phyloP scores from a whole-genome alignment of 106 monocot species.

The Iris macrosiphon region DNA sequence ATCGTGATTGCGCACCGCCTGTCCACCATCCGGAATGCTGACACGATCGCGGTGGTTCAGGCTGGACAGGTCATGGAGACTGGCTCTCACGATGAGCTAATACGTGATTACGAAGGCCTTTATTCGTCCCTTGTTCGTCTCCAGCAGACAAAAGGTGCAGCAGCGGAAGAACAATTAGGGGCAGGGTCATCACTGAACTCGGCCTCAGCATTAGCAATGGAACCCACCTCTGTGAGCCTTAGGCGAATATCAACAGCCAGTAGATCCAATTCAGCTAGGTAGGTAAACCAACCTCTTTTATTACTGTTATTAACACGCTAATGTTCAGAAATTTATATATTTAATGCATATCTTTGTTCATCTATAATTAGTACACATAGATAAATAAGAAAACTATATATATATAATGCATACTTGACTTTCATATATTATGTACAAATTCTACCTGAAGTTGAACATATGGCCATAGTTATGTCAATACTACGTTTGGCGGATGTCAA shows the following conservation, averaged over 20 bases:
- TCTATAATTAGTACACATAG: no score
- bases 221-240: background rate
- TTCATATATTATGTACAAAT: no score
- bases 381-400: no score
- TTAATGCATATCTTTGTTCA: no score
- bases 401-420: no score
- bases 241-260: background rate
- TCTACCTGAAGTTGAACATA: no score
- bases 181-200: background rate
- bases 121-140: slow-evolving; percentile 28
- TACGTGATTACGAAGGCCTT: slow-evolving; percentile 4
- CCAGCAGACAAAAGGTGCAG: slow-evolving; percentile 2
- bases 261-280: slow-evolving; percentile 3
- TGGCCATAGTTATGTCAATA: no score
- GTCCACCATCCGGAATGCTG: slow-evolving; percentile 44
- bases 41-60: slow-evolving; percentile 34
- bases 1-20: slow-evolving; percentile 48
- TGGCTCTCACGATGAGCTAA: slow-evolving; percentile 43
- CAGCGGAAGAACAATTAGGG: background rate
- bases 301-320: no score
- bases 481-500: no score
- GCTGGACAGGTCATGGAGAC: slow-evolving; percentile 27
- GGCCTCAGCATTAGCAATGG: background rate
- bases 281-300: no score
- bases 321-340: no score